Evolutionary conservation across 1,139 yeast species (phyloP).

Genomic region (Citeromyces siamensis): DNA sequence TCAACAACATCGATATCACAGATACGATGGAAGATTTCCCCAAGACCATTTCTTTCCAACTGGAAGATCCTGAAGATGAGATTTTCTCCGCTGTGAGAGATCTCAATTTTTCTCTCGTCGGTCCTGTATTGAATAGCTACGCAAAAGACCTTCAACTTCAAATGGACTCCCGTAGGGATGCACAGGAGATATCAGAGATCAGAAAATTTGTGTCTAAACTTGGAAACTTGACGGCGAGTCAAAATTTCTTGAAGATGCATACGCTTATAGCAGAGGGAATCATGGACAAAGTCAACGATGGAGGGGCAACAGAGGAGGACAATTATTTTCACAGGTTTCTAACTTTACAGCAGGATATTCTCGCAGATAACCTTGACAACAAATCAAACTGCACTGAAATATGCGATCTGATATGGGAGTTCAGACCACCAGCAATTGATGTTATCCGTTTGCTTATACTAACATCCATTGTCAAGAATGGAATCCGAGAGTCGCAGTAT

Average conservation of each 20-base stretch:
- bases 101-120: conserved; percentile 72
- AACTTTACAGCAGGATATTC: conserved; percentile 63
- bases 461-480: conserved; percentile 49
- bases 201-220: conserved; percentile 61
- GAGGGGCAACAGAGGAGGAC: conserved; percentile 16
- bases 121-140: conserved; percentile 52
- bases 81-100: conserved; percentile 35
- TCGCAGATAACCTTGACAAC: conserved; percentile 43
- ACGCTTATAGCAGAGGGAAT: conserved; percentile 66
- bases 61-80: conserved; percentile 15
- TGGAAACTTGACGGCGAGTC: conserved; percentile 55
- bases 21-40: conserved; percentile 14
- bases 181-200: conserved; percentile 52
- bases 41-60: conserved; percentile 8
- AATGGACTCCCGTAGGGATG: conserved; percentile 49
- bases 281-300: conserved; percentile 24
- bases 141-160: conserved; percentile 65
- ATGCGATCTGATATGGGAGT: conserved; percentile 33
- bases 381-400: conserved; percentile 36
- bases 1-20: conserved; percentile 29
- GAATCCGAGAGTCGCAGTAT: conserved; percentile 49
- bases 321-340: conserved; percentile 39
- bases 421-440: conserved; percentile 23
- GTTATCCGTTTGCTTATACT: conserved; percentile 38
- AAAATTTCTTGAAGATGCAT: conserved; percentile 60